A percentile compares a stretch with the other conserved stretches of the same genome.
These are phyloP conservation scores for Diaporthe longicolla DNA, from an alignment of 2,329 filamentous ascomycete species.

Conservation along the genomic window DNA sequence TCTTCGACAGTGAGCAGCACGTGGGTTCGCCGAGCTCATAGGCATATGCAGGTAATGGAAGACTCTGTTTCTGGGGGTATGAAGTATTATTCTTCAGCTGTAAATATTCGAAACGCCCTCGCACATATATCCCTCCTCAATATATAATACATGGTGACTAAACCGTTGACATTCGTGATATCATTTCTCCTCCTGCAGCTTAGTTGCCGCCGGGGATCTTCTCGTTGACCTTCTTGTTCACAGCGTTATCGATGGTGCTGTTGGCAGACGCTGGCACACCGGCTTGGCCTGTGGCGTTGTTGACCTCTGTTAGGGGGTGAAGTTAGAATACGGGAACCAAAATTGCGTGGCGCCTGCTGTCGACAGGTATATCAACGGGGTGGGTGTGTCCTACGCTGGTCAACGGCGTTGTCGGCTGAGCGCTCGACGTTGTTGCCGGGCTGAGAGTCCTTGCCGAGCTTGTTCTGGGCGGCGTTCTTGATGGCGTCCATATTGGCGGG, in stretches of 20 bases:
- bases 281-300: slow-evolving; percentile 40
- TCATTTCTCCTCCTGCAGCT: neutral
- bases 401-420: slow-evolving; percentile 41
- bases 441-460: slow-evolving; percentile 44
- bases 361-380: no score
- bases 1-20: neutral
- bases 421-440: slow-evolving; percentile 44
- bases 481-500: slow-evolving; percentile 31
- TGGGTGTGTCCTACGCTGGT: slow-evolving; percentile 40
- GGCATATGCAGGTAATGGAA: neutral
- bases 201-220: slow-evolving; percentile 46
- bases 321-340: neutral
- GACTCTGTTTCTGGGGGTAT: neutral
- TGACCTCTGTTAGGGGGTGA: slow-evolving; percentile 35
- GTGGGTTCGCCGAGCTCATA: no score
- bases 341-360: neutral
- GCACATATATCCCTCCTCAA: neutral
- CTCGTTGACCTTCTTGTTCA: slow-evolving; percentile 44
- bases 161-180: neutral
- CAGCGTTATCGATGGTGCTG: slow-evolving; percentile 39
- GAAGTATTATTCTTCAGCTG: neutral
- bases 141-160: neutral
- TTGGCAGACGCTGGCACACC: slow-evolving; percentile 42
- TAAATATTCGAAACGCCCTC: slow-evolving; percentile 25
- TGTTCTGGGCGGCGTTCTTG: slow-evolving; percentile 39